Base-by-base conservation (phyloP, 176 grass and related monocot species). In the Lolium multiflorum region DNA sequence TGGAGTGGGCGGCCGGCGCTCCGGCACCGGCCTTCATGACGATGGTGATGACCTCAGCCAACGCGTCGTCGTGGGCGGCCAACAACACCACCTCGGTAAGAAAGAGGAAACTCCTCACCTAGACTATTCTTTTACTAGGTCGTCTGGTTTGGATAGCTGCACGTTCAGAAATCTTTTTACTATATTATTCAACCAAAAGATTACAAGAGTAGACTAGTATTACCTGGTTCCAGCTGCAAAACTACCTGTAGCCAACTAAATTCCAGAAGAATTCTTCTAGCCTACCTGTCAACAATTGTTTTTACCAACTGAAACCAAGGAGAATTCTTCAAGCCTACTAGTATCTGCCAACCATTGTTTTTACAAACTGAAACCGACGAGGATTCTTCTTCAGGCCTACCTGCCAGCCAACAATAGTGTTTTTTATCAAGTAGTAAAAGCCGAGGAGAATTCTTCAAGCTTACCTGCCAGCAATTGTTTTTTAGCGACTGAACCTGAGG, bases 41-140 rank as follows among this genome's bases (percentile, higher is more conserved):
- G 52, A 87, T 97, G 73, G 79, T 89, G 25, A 73, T 92, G 11
- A 83, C 87, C 14, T 89, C 94, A 0, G 67, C 91, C 52, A 90
- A 93, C 64, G 49, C 85, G 1, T 83, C 85, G 0, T 83, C 90
- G 16, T 87, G 76, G 86, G 89, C 82, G 61, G n/a, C 76, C 61
- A 90, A 41, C 48, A 78, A 86, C 71, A 71, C 1, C n/a, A 65
- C 2, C 37, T 79, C 90, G 88, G 94, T 97, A 87, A 63, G 82
- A 62, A 48, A 43, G 13, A 65, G 24, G 1, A 17, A 74, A 48
- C 3, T 18, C 7, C 3, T 65, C 24, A 12, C 31, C 61, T 7
- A n/a, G 60, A 63, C 60, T 63, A 21, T n/a, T 11, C n/a, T 15
- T 61, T 62, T 25, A 62, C 59, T 3, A 61, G n/a, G n/a, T 43